Conservation (phyloP, 352 stramenopile species). For the Pythium phragmiticola region DNA sequence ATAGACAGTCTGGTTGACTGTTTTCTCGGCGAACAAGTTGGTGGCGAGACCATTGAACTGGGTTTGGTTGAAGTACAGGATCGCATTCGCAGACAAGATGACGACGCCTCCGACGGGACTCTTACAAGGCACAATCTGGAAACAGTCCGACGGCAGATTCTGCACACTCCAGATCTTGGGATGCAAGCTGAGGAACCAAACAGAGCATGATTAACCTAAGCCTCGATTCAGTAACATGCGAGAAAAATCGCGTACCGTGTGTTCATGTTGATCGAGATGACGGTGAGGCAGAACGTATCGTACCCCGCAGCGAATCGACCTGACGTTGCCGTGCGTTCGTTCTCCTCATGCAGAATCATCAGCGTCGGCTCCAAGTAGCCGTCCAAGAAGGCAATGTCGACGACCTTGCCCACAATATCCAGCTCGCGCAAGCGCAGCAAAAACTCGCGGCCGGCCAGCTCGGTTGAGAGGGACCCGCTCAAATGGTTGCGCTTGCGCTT, state of each 20-base stretch:
- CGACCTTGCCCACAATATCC: slow-evolving; percentile 73
- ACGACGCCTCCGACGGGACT: slow-evolving; percentile 72
- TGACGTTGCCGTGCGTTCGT: slow-evolving; percentile 66
- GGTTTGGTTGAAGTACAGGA: slow-evolving; percentile 89
- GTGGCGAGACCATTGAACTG: slow-evolving; percentile 76
- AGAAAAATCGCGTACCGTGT: slow-evolving; percentile 40
- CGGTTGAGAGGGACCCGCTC: slow-evolving; percentile 64
- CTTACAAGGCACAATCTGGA: slow-evolving; percentile 68
- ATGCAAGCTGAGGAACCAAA: slow-evolving; percentile 43
- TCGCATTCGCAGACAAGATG: slow-evolving; percentile 73
- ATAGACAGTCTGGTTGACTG: slow-evolving; percentile 71
- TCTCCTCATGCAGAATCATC: slow-evolving; percentile 87
- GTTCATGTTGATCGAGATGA: slow-evolving; percentile 88
- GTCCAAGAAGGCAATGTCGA: slow-evolving; percentile 82
- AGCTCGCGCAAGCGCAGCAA: slow-evolving; percentile 69
- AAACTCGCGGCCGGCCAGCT: slow-evolving; percentile 75
- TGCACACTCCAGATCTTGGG: slow-evolving; percentile 87
- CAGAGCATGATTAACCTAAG: not conserved
- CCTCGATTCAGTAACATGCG: not conserved
- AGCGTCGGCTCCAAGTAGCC: slow-evolving; percentile 85
- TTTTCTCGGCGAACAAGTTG: slow-evolving; percentile 73
- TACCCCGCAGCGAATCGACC: slow-evolving; percentile 69
- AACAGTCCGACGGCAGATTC: slow-evolving; percentile 79
- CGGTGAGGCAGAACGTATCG: slow-evolving; percentile 82
- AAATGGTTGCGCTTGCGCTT: slow-evolving; percentile 75